Evolutionary conservation across 495 filamentous ascomycete genomes (phyloP), one percentile per base, ranked within the genome.

Genomic region (Penicillium ucsense): DNA sequence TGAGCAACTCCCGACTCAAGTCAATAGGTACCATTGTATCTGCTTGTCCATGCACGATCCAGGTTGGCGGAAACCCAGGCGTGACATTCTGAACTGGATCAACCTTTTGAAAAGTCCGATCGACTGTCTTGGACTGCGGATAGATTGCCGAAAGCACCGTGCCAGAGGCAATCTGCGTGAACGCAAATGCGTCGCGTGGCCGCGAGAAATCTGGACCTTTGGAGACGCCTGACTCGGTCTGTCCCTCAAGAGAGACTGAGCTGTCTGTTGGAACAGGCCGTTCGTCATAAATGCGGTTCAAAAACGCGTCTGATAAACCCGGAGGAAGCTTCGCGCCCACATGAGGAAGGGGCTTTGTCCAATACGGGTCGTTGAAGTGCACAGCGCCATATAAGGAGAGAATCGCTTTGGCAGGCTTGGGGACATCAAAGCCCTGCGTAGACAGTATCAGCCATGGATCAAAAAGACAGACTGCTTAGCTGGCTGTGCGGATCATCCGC

Each of bases 271-370:
- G 61, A n/a, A 64, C 30, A 3, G 62, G 60, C 3, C 45, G 9
- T 20, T 67, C 57, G 2, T 56, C 42, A 46, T 69, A 69, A 12
- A 66, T 33, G 20, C 55, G 27, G 7, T 56, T 39, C 1, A 69
- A 44, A 36, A 65, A 62, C 2, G 41, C 37, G 8, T 31, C 34
- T 1, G 53, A 35, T 0, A 55, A 33, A 1, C 55, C 42, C 1
- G 52, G 38, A 0, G 59, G 66, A 0, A 67, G 49, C 33, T 47
- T 64, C 28, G 67, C 57, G 5, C 63, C 63, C 58, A 89, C 83
- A 39, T 74, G 72, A 2, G 87, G 86, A 12, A 94, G 68, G 0
- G 85, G 85, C 7, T 79, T 68, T 27, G 73, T 69, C 67, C 73
- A 82, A 33, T 88, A 57, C 11, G 64, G 54, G 11, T 66, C 48